These are phyloP conservation scores for Pestalotiopsis sp. DNA, from an alignment of 2,329 filamentous ascomycete genomes.

Conservation along the genomic window DNA sequence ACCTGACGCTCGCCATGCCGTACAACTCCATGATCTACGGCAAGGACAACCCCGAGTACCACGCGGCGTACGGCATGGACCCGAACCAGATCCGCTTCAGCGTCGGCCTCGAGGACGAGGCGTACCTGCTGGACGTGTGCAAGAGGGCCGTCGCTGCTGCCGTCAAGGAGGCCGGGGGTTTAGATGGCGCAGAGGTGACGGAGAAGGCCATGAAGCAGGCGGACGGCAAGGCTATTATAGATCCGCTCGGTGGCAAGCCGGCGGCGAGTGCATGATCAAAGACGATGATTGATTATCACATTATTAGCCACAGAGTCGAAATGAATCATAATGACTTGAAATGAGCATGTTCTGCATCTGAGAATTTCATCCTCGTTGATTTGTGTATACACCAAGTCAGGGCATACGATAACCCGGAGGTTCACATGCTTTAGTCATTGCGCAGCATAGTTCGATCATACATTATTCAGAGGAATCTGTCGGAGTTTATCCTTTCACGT, in stretches of 20 bases:
- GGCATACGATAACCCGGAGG: background rate
- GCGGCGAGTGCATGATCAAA: background rate
- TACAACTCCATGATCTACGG: slow-evolving; percentile 50
- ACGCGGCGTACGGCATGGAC: slow-evolving; percentile 40
- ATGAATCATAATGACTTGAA: background rate
- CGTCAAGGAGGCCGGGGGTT: slow-evolving; percentile 4
- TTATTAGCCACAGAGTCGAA: background rate
- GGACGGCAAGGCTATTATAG: slow-evolving; percentile 1
- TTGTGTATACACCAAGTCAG: background rate
- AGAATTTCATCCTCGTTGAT: background rate
- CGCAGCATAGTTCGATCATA: background rate
- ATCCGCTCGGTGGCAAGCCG: slow-evolving; percentile 5
- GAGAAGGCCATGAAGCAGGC: background rate
- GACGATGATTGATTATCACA: background rate
- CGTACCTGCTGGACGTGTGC: slow-evolving; percentile 38
- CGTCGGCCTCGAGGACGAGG: slow-evolving; percentile 48
- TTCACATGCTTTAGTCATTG: background rate
- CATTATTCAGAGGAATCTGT: background rate
- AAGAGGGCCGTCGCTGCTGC: slow-evolving; percentile 11
- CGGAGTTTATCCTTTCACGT: background rate
- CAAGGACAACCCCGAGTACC: slow-evolving; percentile 39
- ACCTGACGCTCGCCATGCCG: slow-evolving; percentile 50
- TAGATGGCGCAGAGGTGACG: slow-evolving; percentile 10
- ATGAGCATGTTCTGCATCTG: background rate
- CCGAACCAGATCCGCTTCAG: slow-evolving; percentile 48